Base-by-base conservation (phyloP, 2,329 filamentous ascomycete genomes). In the Rutstroemia sp. region DNA sequence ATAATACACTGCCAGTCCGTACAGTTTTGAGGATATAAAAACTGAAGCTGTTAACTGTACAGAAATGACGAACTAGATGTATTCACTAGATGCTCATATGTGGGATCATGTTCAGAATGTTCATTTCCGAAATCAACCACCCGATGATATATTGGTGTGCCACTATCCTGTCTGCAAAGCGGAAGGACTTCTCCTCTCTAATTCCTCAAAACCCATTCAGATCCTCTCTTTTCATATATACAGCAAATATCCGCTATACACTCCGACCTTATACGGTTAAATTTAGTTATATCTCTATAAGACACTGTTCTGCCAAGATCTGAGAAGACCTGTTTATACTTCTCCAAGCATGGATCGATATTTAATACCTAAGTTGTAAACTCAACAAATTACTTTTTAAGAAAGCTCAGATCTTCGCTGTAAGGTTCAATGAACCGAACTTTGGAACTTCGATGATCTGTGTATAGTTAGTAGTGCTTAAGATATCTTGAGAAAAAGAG, bases 71-170 rank as follows among this genome's bases (percentile, higher is more conserved):
- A 17, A 17, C 21, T 19, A 44, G 3, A 17, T 44, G 16, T 44
- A 17, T 17, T 44, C 41, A 17, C 21, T 44, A 34, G 30, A 34
- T 39, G 58, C 51, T 30, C 17, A 62, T 14, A 62, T 63, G 39
- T 52, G 17, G 58, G 30, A 34, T 34, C 10, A 34, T 3, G 9
- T 12, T 34, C 7, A 34, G 25, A 27, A 27, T 27, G 6, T 27
- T 27, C 25, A 27, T 45, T 58, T 63, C 25, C 34, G 48, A 12
- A 23, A 41, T 8, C 37, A 58, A 21, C 27, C 14, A 51, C 34
- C 30, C 47, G 39, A 52, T 47, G n/a, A 60, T 37, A 21, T 19
- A 46, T 50, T 58, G 9, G 21, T 51, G 48, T 62, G 44, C 16
- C 10, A 51, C n/a, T 25, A 51, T 42, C 37, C 37, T n/a, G 23